Evolutionary conservation across 768 basidiomycete genomes (phyloP), one percentile per base, ranked within the genome.

Genomic region (Boletus vermiculosoides): DNA sequence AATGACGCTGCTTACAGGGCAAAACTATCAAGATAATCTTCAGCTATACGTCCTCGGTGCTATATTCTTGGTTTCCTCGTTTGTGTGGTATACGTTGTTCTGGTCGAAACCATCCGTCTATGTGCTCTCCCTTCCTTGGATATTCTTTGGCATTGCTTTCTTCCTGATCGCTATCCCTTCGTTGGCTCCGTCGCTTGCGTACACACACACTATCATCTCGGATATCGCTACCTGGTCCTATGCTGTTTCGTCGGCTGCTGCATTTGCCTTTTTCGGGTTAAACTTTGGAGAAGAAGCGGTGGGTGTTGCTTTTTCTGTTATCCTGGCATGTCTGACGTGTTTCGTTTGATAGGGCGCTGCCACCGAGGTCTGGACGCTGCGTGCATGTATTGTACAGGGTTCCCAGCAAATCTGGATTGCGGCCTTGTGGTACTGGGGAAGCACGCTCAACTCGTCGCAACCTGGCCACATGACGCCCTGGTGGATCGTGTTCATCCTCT

Each of bases 241-340:
- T 74, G 94, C 94, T 31, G 72, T 92, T 49, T 94, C 89, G 20
- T 96, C 94, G n/a, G 88, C 94, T 13, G 94, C 92, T 31, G 88
- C 92, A 12, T 97, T 96, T 80, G 76, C 85, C 48, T 95, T 93
- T 82, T 97, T 97, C 66, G 94, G 94, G 66, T 80, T 95, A 59
- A 97, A 97, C 73, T 97, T 97, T 70, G 94, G 94, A 71, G 94
- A 97, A 77, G 94, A 96, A 80, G 94, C 94, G 18, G 90, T 89
- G 72, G 0, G 66, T 49, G 80, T 76, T 40, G 8, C 34, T 34
- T 46, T 16, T n/a, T 10, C n/a, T 22, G 46, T n/a, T 31, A 25
- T 20, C 4, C 18, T 25, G 45, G 30, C 25, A 28, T 53, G 2
- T 48, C 65, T 61, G 53, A 60, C 31, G 45, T 23, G 44, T 33